These are phyloP conservation scores for Phytophthora agathidicida DNA, from an alignment of 352 stramenopile species.

Conservation along the genomic window DNA sequence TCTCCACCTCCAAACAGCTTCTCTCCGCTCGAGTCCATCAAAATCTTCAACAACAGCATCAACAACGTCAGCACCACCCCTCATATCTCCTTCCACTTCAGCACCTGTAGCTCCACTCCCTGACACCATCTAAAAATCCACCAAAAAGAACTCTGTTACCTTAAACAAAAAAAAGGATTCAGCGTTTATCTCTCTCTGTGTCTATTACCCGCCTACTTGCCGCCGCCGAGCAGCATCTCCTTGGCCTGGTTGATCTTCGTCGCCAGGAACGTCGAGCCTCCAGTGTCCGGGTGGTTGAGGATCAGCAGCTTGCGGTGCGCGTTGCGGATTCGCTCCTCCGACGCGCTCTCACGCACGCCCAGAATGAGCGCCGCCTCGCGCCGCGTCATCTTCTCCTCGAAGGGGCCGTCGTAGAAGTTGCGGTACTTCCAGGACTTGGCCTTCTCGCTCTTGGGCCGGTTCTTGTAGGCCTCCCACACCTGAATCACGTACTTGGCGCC, in stretches of 20 bases:
- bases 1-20: conserved; percentile 41
- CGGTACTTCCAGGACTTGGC: conserved; percentile 75
- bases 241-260: conserved; percentile 99
- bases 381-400: conserved; percentile 99
- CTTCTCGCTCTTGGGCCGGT: conserved; percentile 67
- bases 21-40: conserved; percentile 8
- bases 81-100: conserved; percentile 1
- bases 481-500: conserved; percentile 82
- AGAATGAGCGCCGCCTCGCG: conserved; percentile 99
- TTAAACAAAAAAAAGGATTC: no score
- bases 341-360: conserved; percentile 96
- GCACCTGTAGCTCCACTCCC: conserved; percentile 13
- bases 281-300: conserved; percentile 99
- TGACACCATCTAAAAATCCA: conserved; percentile 4
- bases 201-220: conserved; percentile 46
- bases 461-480: conserved; percentile 81
- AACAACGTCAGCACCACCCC: no score
- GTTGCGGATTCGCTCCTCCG: conserved; percentile 96
- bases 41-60: neutral
- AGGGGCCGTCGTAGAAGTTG: conserved; percentile 96
- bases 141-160: no score
- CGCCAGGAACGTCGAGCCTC: conserved; percentile 97
- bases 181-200: conserved; percentile 2
- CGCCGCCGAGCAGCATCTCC: conserved; percentile 92
- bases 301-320: conserved; percentile 98